These are phyloP conservation scores for Medicago truncatula DNA, from an alignment of 306 rosid genomes.

Conservation along the genomic window DNA sequence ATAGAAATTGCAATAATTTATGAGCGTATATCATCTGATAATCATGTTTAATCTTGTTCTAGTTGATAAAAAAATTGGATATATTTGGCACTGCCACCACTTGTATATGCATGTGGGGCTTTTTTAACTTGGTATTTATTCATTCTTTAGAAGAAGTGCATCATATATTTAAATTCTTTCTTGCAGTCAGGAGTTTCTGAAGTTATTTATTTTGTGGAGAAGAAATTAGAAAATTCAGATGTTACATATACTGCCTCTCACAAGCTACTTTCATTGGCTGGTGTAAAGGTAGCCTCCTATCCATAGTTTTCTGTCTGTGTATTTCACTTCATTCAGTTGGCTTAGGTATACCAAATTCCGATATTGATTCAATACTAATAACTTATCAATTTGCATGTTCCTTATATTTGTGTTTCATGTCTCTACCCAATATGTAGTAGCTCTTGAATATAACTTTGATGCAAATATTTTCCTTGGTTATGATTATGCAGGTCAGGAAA, in stretches of 20 bases:
- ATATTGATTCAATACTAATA: constrained; percentile 17
- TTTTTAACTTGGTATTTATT: constrained; percentile 13
- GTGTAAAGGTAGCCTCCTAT: constrained; percentile 69
- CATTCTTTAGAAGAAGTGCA: constrained; percentile 1
- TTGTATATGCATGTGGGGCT: background rate
- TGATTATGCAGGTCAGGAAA: constrained; percentile 75
- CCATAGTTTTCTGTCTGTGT: background rate
- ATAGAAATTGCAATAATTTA: constrained; percentile 13
- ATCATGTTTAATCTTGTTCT: constrained; percentile 3
- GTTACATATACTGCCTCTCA: constrained; percentile 72
- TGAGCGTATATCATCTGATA: constrained; percentile 8
- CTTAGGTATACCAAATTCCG: background rate
- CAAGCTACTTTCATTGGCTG: constrained; percentile 84
- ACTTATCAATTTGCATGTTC: constrained; percentile 17
- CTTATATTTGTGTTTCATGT: constrained; percentile 28
- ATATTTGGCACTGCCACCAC: background rate
- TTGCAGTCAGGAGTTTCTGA: constrained; percentile 89
- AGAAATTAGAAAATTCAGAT: constrained; percentile 70
- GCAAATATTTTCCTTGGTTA: constrained; percentile 30
- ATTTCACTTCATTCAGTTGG: constrained; percentile 16
- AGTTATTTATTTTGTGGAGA: constrained; percentile 83
- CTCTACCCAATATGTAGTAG: constrained; percentile 5
- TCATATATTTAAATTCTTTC: constrained; percentile 33
- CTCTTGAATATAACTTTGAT: constrained; percentile 12
- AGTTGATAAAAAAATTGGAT: constrained; percentile 7